A percentile compares a stretch with the other conserved stretches of the same genome.
Conservation (phyloP, 1,139 yeast genomes). For the Sugiyamaella xylanicola region DNA sequence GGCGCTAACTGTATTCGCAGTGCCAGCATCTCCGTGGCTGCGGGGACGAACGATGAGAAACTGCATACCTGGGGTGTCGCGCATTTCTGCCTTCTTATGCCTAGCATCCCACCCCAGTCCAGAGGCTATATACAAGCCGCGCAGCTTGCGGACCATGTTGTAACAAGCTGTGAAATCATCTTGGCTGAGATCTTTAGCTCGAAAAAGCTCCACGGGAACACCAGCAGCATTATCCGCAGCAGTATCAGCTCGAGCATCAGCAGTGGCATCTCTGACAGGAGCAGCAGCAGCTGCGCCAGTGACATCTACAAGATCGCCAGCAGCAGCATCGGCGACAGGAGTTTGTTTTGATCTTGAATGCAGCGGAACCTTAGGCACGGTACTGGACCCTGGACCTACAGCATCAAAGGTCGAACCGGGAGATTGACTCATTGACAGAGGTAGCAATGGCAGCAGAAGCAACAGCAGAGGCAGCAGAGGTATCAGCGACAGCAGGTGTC, state of each 20-base stretch:
- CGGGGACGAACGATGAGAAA: conserved; percentile 42
- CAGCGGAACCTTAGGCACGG: too few relatives aligned
- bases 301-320: not conserved
- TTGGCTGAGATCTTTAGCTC: conserved; percentile 24
- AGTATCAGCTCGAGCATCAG: not conserved
- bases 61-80: conserved; percentile 47
- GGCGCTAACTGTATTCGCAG: conserved; percentile 40
- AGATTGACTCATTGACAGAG: too few relatives aligned
- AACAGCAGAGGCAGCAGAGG: conserved; percentile 22
- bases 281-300: not conserved
- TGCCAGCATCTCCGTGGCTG: conserved; percentile 13
- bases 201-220: conserved; percentile 19
- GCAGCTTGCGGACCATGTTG: conserved; percentile 34
- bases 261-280: not conserved
- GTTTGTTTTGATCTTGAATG: too few relatives aligned
- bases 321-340: conserved; percentile 1
- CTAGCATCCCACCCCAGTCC: conserved; percentile 50
- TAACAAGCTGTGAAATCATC: conserved; percentile 32
- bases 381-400: too few relatives aligned
- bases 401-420: too few relatives aligned
- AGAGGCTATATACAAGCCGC: conserved; percentile 35
- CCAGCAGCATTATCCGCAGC: conserved; percentile 20
- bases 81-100: conserved; percentile 52
- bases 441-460: conserved; percentile 17
- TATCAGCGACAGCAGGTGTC: not conserved